Evolutionary conservation across 1,139 yeast species (phyloP).

Genomic region (Lodderomyces parapsilosis): DNA sequence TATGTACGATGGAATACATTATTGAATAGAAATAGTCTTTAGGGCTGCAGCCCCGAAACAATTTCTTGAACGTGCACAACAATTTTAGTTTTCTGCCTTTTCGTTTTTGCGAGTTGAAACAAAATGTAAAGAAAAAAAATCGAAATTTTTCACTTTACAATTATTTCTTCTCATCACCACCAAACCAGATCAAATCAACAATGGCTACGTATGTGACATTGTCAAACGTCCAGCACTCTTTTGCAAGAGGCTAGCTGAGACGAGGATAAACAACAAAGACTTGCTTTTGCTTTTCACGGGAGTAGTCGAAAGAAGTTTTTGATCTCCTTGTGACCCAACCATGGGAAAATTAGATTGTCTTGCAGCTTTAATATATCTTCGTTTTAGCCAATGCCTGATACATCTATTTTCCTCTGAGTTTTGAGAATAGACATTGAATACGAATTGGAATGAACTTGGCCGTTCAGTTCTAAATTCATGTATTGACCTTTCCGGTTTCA

Average conservation of each 20-base stretch:
- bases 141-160: conserved; percentile 8
- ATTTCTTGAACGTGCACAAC: too few relatives aligned
- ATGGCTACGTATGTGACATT: conserved; percentile 21
- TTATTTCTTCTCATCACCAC: conserved; percentile 7
- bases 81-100: too few relatives aligned
- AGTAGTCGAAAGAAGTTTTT: conserved; percentile 2
- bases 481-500: conserved; percentile 27
- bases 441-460: conserved; percentile 45
- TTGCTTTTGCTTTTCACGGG: conserved; percentile 17
- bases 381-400: conserved; percentile 47
- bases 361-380: conserved; percentile 36
- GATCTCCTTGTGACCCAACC: conserved; percentile 20
- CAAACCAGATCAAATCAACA: conserved; percentile 9
- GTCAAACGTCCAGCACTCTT: conserved; percentile 10
- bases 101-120: too few relatives aligned
- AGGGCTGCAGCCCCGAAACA: too few relatives aligned
- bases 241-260: conserved; percentile 10
- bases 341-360: conserved; percentile 48
- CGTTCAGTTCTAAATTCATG: conserved; percentile 41
- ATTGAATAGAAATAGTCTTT: too few relatives aligned
- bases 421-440: conserved; percentile 19
- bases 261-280: conserved; percentile 8
- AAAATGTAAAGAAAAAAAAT: conserved; percentile 4
- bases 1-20: too few relatives aligned
- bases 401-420: conserved; percentile 51